These are phyloP conservation scores for Blastobotrys arbuscula DNA, from an alignment of 1,139 yeast genomes.

Conservation along the genomic window DNA sequence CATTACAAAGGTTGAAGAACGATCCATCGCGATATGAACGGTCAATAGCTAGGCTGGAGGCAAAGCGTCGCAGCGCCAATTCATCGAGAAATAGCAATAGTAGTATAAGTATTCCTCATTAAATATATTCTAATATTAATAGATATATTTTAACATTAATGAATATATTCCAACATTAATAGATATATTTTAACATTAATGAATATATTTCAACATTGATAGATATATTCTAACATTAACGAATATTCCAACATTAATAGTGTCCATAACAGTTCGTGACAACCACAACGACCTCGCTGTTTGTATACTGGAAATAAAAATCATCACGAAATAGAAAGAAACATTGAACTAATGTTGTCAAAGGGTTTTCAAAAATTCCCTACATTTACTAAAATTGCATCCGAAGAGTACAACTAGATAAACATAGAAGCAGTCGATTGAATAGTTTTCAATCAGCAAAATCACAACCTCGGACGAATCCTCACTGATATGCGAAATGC, in stretches of 20 bases:
- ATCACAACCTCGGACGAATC: slow-evolving; percentile 99
- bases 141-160: no score
- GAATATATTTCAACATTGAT: no score
- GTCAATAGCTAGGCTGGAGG: background rate
- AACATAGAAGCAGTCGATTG: slow-evolving; percentile 94
- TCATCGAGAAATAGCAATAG: background rate
- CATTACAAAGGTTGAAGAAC: background rate
- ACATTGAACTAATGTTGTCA: background rate
- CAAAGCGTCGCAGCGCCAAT: background rate
- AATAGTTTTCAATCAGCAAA: slow-evolving; percentile 99
- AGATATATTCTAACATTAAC: no score
- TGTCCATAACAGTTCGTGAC: no score
- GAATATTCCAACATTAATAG: no score
- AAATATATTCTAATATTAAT: no score
- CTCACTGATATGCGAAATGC: slow-evolving; percentile 99
- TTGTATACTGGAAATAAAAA: no score
- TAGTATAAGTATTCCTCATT: background rate
- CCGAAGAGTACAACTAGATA: slow-evolving; percentile 11
- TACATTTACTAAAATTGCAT: slow-evolving; percentile 31
- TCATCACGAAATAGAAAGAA: background rate
- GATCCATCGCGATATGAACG: background rate
- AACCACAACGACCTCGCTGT: background rate
- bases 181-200: no score
- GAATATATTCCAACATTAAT: no score
- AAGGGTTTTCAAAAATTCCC: slow-evolving; percentile 72